A percentile compares a stretch with the other conserved stretches of the same genome.
Conservation (phyloP, 1,284 basidiomycete species). For the Psilocybe mexicana region DNA sequence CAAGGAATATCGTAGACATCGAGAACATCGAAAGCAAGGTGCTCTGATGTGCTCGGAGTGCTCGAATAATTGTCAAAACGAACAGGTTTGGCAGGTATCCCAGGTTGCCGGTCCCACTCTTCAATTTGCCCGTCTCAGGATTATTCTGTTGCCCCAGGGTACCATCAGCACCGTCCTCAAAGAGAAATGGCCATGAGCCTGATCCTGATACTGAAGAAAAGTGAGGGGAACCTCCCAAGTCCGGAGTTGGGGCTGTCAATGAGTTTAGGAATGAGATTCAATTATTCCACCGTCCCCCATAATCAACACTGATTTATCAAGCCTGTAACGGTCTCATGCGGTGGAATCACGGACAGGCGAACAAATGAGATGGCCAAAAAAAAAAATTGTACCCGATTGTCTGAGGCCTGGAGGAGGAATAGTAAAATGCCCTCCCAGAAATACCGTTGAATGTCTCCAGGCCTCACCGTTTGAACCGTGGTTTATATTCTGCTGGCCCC, state of each 20-base stretch:
- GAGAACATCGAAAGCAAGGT: background rate
- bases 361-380: no score
- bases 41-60: background rate
- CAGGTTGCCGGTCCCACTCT: background rate
- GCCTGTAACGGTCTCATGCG: no score
- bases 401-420: no score
- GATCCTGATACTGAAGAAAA: slow-evolving; percentile 2
- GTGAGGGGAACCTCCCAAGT: slow-evolving; percentile 19
- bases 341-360: no score
- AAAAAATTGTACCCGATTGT: no score
- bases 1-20: no score
- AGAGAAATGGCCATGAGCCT: background rate
- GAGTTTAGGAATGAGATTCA: slow-evolving; percentile 20
- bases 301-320: no score
- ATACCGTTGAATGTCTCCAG: no score
- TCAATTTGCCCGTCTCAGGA: background rate
- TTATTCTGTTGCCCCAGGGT: background rate
- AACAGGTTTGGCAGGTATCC: background rate
- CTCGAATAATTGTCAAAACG: background rate
- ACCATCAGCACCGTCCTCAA: slow-evolving; percentile 5
- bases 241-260: slow-evolving; percentile 32
- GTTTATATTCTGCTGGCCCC: no score
- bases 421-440: no score
- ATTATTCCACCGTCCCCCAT: slow-evolving; percentile 12
- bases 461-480: no score